Conservation (phyloP, 1,284 basidiomycete species). For the Mycosarcoma mackinlayi region DNA sequence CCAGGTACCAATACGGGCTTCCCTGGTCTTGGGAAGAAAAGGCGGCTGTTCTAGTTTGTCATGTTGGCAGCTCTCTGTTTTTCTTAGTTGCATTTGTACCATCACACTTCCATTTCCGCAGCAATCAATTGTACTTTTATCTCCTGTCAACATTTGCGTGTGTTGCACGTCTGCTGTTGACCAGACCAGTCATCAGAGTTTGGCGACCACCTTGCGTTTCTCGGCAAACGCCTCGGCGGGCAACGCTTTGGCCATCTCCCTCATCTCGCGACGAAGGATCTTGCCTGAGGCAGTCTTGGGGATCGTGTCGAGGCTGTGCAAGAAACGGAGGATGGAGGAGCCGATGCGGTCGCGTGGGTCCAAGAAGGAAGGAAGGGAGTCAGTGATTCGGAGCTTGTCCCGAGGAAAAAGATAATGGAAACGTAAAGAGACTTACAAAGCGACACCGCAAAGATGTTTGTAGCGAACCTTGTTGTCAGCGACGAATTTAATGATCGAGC, state of each 20-base stretch:
- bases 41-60: constrained; percentile 55
- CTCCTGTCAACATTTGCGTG: no score
- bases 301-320: constrained; percentile 47
- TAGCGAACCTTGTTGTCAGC: constrained; percentile 77
- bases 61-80: not conserved
- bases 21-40: constrained; percentile 56
- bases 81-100: no score
- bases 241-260: constrained; percentile 53
- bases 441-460: constrained; percentile 76
- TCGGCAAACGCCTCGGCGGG: constrained; percentile 27
- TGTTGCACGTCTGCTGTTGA: no score
- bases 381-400: no score
- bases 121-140: constrained; percentile 1
- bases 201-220: constrained; percentile 30
- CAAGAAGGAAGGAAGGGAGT: no score
- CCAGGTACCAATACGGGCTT: constrained; percentile 53
- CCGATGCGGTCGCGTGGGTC: no score
- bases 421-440: constrained; percentile 50
- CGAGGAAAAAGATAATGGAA: not conserved
- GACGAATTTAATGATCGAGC: constrained; percentile 73
- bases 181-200: constrained; percentile 34
- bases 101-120: not conserved
- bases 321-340: not conserved
- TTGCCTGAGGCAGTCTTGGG: constrained; percentile 59
- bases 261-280: constrained; percentile 53